phyloP scores from a whole-genome alignment of 164 flowering plant species.

The Aristolochia contorta region DNA sequence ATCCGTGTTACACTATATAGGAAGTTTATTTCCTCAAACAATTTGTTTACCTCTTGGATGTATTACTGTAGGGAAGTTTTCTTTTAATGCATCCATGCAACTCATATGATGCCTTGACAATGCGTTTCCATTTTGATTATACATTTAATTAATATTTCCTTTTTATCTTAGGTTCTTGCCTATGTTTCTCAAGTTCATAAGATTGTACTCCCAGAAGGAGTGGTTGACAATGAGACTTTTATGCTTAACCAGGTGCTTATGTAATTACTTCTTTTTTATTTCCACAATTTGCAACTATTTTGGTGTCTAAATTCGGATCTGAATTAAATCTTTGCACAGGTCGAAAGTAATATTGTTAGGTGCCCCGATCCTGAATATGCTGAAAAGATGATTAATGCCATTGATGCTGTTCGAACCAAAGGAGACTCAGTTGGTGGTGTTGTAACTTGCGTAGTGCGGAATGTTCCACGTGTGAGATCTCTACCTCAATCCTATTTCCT shows the following conservation, averaged over 20 bases:
- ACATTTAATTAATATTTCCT: not conserved
- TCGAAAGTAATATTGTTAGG: conserved; percentile 87
- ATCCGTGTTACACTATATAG: too few species aligned
- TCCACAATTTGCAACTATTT: too few species aligned
- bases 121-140: not conserved
- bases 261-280: not conserved
- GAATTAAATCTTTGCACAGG: conserved; percentile 28
- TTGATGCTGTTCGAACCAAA: conserved; percentile 72
- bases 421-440: conserved; percentile 97
- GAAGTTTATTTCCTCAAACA: too few species aligned
- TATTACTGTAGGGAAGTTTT: too few species aligned
- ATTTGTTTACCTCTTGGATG: too few species aligned
- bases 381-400: conserved; percentile 91
- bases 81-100: too few species aligned
- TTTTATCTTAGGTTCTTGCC: conserved; percentile 64
- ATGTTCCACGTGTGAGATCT: conserved; percentile 71
- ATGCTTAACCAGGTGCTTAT: conserved; percentile 65
- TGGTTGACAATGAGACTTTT: conserved; percentile 59
- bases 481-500: not conserved
- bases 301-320: too few species aligned
- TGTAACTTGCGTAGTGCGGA: conserved; percentile 88
- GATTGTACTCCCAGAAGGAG: conserved; percentile 72
- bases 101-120: too few species aligned
- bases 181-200: conserved; percentile 95
- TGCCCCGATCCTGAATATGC: conserved; percentile 97